Base-by-base conservation (phyloP, 345 rosid genomes). In the Gossypium herbaceum region DNA sequence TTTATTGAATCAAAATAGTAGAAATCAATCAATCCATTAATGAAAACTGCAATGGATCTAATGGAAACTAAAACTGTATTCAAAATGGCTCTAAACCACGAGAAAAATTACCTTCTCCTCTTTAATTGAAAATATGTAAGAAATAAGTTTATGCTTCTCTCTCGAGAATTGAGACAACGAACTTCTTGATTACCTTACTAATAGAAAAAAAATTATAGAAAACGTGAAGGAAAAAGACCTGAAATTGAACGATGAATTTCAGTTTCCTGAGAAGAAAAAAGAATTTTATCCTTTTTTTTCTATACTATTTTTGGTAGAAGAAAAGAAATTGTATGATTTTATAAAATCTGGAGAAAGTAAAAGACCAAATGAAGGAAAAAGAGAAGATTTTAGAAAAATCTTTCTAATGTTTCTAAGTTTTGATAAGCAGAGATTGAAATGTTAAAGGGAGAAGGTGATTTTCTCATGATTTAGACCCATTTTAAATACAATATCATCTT, bases 101-200 rank as follows among this genome's bases (percentile, higher is more conserved):
- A 81, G 81, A 72, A 63, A 57, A 74, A 77, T 68, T 56, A 50
- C 45, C 73, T 71, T 60, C n/a, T 7, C 27, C 47, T 70, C 48
- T 70, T 29, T 52, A 52, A 52, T 27, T 29, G 47, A 70, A 17
- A 69, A 50, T 3, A 39, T 1, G 10, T 0, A 12, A 43, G 25
- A 67, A 78, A 65, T 44, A 73, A 45, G 71, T 52, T 7, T 39
- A 55, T 19, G 45, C 41, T 41, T 25, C 34, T 20, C 50, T 65
- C 56, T 6, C 0, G 13, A 56, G 60, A 7, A 4, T 56, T 56
- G 9, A 73, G 24, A 75, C 44, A 74, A 77, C 27, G 6, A 64
- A 22, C 65, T 78, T 74, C 68, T 80, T 80, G 84, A 83, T 78
- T 76, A 78, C 73, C 50, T 55, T 57, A 57, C 22, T 47, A 11